Evolutionary conservation across 371 early-diverging fungal genomes (phyloP).

Genomic region (Lichtheimia hyalospora): DNA sequence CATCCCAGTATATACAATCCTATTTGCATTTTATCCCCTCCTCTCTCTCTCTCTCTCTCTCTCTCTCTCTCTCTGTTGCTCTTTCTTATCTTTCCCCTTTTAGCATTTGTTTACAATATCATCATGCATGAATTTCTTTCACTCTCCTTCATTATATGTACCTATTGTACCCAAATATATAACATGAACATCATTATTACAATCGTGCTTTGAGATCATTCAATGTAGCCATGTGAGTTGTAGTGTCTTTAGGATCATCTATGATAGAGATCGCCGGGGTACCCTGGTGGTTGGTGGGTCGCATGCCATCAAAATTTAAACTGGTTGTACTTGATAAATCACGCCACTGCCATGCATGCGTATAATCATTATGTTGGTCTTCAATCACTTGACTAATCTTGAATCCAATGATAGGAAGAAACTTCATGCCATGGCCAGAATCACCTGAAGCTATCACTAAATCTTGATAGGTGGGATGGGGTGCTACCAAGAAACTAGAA

Average conservation of each 20-base stretch:
- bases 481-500: slow-evolving; percentile 36
- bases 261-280: slow-evolving; percentile 1
- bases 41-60: background rate
- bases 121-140: background rate
- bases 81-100: background rate
- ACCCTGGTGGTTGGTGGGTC: slow-evolving; percentile 2
- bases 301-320: slow-evolving; percentile 9
- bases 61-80: background rate
- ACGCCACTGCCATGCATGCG: slow-evolving; percentile 27
- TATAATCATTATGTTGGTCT: slow-evolving; percentile 21
- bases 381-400: slow-evolving; percentile 29
- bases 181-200: too few species aligned
- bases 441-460: slow-evolving; percentile 44
- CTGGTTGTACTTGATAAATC: background rate
- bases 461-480: slow-evolving; percentile 40
- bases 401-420: slow-evolving; percentile 29
- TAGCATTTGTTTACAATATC: background rate
- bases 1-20: background rate
- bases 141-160: background rate
- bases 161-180: background rate
- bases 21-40: background rate
- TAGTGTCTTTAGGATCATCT: background rate
- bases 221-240: slow-evolving; percentile 8
- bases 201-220: slow-evolving; percentile 1
- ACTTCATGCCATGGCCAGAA: slow-evolving; percentile 52